Base-by-base conservation (phyloP, 768 basidiomycete genomes). In the Pholiota microspora region DNA sequence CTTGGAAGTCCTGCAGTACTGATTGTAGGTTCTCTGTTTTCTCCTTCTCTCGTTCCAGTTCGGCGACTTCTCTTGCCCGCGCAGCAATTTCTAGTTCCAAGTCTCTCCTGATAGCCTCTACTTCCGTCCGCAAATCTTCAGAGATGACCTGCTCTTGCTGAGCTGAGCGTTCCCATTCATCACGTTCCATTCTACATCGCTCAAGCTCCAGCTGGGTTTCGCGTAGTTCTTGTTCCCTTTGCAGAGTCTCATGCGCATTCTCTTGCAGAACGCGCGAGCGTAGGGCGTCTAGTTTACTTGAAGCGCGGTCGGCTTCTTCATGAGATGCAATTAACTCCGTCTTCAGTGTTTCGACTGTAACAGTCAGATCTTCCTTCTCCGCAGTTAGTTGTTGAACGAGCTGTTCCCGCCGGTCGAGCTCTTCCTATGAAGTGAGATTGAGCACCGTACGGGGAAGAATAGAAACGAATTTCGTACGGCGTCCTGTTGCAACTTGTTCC, bases 1-100 rank as follows among this genome's bases (percentile, higher is more conserved):
- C 77, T 72, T 98, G 94, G 72, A 98, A 99, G 71, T 98, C 97
- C 65, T 92, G 88, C 62, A 99, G 72, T 3, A 99, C 97, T 2
- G 89, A 88, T 68, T 98, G 92, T 55, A 99, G 68, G 71, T 98
- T 98, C 6, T 71, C 75, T 3, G 86, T 82, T 63, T 87, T 89
- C 72, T 92, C 86, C 57, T 76, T 76, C 61, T 92, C 91, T 16
- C 73, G 68, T 57, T 86, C 85, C 35, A 93, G 73, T 57, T 85
- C 82, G 0, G 64, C 74, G 27, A 68, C 65, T 15, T 85, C 83
- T 59, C 79, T 73, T 62, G 82, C 78, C 60, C 84, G 72, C 29
- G 76, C 78, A 50, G 84, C 85, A 40, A 78, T 73, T 59, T 89
- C 83, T 7, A 86, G 67, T 50, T 90, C 88, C 55, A 91, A 57